phyloP scores from a whole-genome alignment of 805 yeast species.

The Pichia sporocuriosa region DNA sequence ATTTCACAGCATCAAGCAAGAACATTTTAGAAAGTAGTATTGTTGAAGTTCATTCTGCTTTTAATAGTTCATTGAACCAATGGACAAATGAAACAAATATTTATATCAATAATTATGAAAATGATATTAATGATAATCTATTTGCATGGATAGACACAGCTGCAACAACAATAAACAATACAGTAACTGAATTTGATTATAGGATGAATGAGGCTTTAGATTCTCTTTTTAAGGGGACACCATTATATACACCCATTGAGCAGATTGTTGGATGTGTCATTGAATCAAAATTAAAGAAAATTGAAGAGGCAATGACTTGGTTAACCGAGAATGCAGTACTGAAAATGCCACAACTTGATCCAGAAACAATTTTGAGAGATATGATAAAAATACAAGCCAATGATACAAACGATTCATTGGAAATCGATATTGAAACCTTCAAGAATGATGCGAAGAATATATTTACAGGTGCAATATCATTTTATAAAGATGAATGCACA shows the following conservation, averaged over 20 bases:
- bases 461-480: constrained; percentile 25
- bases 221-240: constrained; percentile 60
- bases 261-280: constrained; percentile 74
- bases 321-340: constrained; percentile 56
- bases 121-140: constrained; percentile 50
- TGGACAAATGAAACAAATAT: constrained; percentile 57
- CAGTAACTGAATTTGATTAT: constrained; percentile 50
- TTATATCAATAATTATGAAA: constrained; percentile 43
- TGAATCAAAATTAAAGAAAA: constrained; percentile 58
- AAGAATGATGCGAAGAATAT: constrained; percentile 22
- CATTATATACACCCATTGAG: constrained; percentile 54
- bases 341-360: constrained; percentile 44
- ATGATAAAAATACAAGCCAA: constrained; percentile 8
- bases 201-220: constrained; percentile 54
- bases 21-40: constrained; percentile 13
- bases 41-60: constrained; percentile 9
- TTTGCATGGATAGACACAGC: constrained; percentile 61
- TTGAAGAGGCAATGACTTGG: constrained; percentile 78
- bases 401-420: constrained; percentile 7
- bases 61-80: constrained; percentile 30
- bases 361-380: constrained; percentile 9
- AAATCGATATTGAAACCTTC: constrained; percentile 14
- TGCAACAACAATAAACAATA: constrained; percentile 50
- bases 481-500: constrained; percentile 32
- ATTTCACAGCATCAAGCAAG: neutral